These are phyloP conservation scores for Patellaria atrata DNA, from an alignment of 495 filamentous ascomycete species.

Conservation along the genomic window DNA sequence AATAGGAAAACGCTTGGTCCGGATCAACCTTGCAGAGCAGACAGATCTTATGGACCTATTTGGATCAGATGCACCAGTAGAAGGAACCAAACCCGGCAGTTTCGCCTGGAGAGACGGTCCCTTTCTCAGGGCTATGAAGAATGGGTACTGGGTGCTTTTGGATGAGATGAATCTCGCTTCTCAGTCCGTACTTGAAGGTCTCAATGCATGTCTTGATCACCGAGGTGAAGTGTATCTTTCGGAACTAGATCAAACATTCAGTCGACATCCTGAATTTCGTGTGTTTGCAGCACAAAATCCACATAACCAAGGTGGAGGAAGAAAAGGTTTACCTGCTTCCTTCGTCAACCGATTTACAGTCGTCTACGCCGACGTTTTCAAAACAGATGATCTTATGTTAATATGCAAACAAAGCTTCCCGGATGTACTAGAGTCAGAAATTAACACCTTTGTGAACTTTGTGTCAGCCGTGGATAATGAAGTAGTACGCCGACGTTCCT, in stretches of 20 bases:
- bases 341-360: conserved; percentile 98
- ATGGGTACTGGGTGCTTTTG: conserved; percentile 85
- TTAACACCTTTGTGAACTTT: conserved; percentile 57
- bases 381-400: conserved; percentile 57
- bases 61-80: conserved; percentile 88
- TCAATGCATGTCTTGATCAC: conserved; percentile 96
- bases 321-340: conserved; percentile 88
- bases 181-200: conserved; percentile 88
- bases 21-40: conserved; percentile 96
- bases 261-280: conserved; percentile 72
- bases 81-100: conserved; percentile 70
- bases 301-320: conserved; percentile 87
- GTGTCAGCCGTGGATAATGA: conserved; percentile 61
- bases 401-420: conserved; percentile 73
- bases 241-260: conserved; percentile 86
- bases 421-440: conserved; percentile 36
- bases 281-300: conserved; percentile 97
- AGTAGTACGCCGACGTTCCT: conserved; percentile 45
- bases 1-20: conserved; percentile 63
- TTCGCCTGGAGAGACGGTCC: conserved; percentile 94
- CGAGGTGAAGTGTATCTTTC: conserved; percentile 91
- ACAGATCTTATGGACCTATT: conserved; percentile 96
- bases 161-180: conserved; percentile 99
- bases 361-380: conserved; percentile 86
- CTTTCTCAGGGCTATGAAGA: conserved; percentile 90